These are phyloP conservation scores for Artemisia tridentata DNA, from an alignment of 129 eudicot species.

Conservation along the genomic window DNA sequence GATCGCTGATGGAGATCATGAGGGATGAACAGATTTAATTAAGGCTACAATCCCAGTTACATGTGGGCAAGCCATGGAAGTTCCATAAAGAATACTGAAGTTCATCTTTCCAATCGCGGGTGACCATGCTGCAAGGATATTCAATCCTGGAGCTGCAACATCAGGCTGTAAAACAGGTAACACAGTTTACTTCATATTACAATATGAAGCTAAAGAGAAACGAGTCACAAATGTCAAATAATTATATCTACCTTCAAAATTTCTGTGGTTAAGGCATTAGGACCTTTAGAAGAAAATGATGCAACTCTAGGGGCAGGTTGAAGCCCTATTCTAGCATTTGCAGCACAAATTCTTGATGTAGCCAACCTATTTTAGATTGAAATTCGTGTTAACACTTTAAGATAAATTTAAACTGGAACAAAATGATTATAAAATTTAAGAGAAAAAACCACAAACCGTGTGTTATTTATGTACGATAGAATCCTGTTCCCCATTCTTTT, in stretches of 20 bases:
- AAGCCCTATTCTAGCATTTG: slow-evolving; percentile 53
- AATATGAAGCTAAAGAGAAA: neutral
- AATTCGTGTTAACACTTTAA: slow-evolving; percentile 13
- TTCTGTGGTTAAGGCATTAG: slow-evolving; percentile 72
- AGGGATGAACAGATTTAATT: slow-evolving; percentile 74
- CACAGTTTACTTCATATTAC: slow-evolving; percentile 2
- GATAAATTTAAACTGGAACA: neutral
- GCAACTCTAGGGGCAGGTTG: slow-evolving; percentile 82
- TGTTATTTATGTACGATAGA: slow-evolving; percentile 48
- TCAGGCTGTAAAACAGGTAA: slow-evolving; percentile 66
- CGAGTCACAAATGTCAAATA: neutral
- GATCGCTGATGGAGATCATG: slow-evolving; percentile 90
- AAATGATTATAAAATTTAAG: neutral
- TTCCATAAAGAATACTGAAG: slow-evolving; percentile 69
- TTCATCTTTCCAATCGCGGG: slow-evolving; percentile 59
- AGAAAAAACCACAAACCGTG: slow-evolving; percentile 45
- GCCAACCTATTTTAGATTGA: slow-evolving; percentile 42
- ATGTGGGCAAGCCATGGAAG: slow-evolving; percentile 97
- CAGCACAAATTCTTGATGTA: slow-evolving; percentile 47
- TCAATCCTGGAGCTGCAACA: slow-evolving; percentile 81
- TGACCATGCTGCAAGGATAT: slow-evolving; percentile 91
- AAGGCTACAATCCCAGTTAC: slow-evolving; percentile 79
- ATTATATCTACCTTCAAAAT: slow-evolving; percentile 61
- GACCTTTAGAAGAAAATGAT: slow-evolving; percentile 88
- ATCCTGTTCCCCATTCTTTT: slow-evolving; percentile 50